phyloP scores from a whole-genome alignment of 176 grass and related monocot species.

The Oryza longistaminata region DNA sequence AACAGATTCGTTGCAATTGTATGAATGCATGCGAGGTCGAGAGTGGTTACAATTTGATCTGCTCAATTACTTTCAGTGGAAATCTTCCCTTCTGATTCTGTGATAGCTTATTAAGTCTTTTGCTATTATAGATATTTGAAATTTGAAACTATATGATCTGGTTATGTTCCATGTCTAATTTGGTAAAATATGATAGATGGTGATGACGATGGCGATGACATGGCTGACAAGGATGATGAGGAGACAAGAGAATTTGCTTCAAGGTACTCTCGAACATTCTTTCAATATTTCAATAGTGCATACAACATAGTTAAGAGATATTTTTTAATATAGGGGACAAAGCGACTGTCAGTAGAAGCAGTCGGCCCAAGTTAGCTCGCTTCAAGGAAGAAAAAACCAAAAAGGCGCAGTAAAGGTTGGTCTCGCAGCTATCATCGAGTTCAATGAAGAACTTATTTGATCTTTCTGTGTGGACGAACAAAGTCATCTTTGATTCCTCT shows the following conservation, averaged over 20 bases:
- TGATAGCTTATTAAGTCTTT: neutral
- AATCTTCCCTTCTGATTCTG: constrained; percentile 4
- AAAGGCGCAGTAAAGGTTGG: constrained; percentile 40
- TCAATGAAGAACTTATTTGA: neutral
- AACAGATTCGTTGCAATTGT: too few relatives aligned
- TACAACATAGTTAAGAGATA: neutral
- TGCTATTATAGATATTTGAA: neutral
- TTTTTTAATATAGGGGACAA: constrained; percentile 53
- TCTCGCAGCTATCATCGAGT: neutral
- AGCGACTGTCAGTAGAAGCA: constrained; percentile 65
- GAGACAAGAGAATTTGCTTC: constrained; percentile 65
- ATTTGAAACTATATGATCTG: neutral
- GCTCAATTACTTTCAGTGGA: neutral
- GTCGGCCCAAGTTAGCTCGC: constrained; percentile 91
- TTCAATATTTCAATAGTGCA: neutral
- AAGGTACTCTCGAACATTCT: constrained; percentile 43
- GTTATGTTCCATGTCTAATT: neutral
- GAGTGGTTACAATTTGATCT: neutral
- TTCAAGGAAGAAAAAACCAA: constrained; percentile 89
- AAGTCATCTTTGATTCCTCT: neutral
- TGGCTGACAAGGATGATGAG: constrained; percentile 50
- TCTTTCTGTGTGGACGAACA: neutral
- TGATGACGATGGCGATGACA: neutral
- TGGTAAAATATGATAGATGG: constrained; percentile 14
- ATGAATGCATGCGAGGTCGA: neutral